Evolutionary conservation across 1,284 basidiomycete genomes (phyloP), one percentile per base, ranked within the genome.

Genomic region (Microbotryum intermedium): DNA sequence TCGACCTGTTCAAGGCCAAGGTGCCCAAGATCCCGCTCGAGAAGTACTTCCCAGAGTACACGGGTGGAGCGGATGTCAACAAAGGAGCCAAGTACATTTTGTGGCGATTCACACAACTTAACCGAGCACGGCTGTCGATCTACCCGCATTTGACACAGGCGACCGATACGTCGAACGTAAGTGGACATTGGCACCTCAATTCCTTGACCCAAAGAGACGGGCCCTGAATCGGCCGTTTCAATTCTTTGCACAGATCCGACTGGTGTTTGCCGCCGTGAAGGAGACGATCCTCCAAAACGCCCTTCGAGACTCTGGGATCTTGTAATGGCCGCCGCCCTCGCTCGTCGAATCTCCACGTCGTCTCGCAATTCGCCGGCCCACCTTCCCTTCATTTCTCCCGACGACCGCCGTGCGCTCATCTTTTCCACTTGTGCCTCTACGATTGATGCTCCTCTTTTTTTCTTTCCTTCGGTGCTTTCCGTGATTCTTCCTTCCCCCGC

Each of bases 61-160:
- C 90, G 0, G 79, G 90, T 43, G 93, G 93, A 1, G 76, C 86
- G 9, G 92, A 97, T 72, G 89, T 97, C 74, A 95, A 95, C 79
- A 97, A 97, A 76, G 94, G 91, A 3, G 91, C 93, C 4, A 97
- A 97, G 74, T 98, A 94, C 72, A 95, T 97, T 63, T 78, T 98
- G 25, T 97, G 93, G 94, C 79, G 90, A 67, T 97, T 97, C 70
- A 95, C 93, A 78, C 90, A 95, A 75, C 87, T 88, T 49, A 98
- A 98, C 73, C 79, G 91, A 29, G 90, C 90, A 39, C 77, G 87
- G 57, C 74, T 95, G 63, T 89, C 86, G 61, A 87, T 95, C 16
- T 95, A 95, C 75, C 90, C 91, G 1, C 91, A 95, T 71, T 66
- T 82, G 61, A 82, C 81, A n/a, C 80, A 82, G 65, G 81, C 81